Evolutionary conservation across 2,329 filamentous ascomycete species (phyloP).

Genomic region (Penicillium psychrosexuale): DNA sequence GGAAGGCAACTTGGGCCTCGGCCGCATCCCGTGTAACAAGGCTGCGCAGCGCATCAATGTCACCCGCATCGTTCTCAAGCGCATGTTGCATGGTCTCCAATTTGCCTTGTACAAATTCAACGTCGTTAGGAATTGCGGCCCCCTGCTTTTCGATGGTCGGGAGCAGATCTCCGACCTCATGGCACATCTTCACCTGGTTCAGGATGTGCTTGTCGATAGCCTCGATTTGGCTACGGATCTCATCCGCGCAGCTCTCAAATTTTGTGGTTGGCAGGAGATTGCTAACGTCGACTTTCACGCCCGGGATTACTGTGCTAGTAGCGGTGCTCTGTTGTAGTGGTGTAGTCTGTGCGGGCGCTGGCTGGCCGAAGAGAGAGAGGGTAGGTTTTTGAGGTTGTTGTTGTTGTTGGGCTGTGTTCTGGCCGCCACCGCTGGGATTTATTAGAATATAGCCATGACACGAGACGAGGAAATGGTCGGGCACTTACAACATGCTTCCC

Average conservation of each 20-base stretch:
- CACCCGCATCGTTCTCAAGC: conserved; percentile 60
- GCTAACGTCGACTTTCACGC: conserved; percentile 73
- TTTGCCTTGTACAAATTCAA: conserved; percentile 61
- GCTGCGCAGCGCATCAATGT: conserved; percentile 56
- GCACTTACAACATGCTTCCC: conserved; percentile 3
- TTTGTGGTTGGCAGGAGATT: conserved; percentile 83
- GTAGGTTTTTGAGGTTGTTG: conserved; percentile 49
- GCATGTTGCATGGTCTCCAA: conserved; percentile 62
- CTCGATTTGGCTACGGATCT: conserved; percentile 74
- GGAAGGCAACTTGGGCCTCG: conserved; percentile 69
- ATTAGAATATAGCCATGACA: conserved; percentile 1
- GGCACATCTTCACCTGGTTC: conserved; percentile 68
- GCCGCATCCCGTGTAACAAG: conserved; percentile 64
- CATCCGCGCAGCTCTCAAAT: conserved; percentile 83
- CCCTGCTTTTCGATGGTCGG: conserved; percentile 62
- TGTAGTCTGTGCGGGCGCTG: conserved; percentile 24
- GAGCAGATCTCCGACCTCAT: conserved; percentile 71
- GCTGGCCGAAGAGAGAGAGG: conserved; percentile 39
- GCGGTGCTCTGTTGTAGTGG: conserved; percentile 35
- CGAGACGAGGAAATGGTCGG: background rate
- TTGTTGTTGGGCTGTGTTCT: conserved; percentile 30
- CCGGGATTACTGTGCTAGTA: conserved; percentile 52
- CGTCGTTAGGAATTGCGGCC: conserved; percentile 62
- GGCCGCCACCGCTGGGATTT: conserved; percentile 20
- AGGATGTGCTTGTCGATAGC: conserved; percentile 76